Evolutionary conservation across 2,329 filamentous ascomycete genomes (phyloP), one percentile per base, ranked within the genome.

Genomic region (Aspergillus cejpii): DNA sequence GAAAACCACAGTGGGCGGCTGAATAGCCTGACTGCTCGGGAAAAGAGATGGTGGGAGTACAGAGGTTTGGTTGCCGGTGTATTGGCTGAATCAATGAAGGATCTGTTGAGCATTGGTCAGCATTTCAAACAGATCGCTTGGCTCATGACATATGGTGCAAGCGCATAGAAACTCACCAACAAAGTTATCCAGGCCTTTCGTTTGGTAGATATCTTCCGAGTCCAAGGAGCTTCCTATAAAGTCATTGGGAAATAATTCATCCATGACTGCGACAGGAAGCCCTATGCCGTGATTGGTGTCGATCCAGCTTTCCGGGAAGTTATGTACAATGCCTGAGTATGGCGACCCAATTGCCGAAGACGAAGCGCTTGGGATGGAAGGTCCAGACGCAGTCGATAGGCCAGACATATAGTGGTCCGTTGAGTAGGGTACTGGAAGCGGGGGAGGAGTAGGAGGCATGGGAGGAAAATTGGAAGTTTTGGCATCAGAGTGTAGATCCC

Each of bases 301-400:
- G 52, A 74, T 65, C 79, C 81, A 85, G 48, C 81, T 78, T 37
- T 80, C 72, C 40, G 79, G 74, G 56, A 72, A 71, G 49, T 77
- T 77, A 51, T 76, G 77, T 44, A 76, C 75, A 57, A 78, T 75
- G 51, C 77, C 75, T 1, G 81, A 82, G 56, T 80, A 78, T 20
- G 83, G 83, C 17, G 83, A 86, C 45, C 81, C 81, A 50, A 82
- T 77, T 43, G 78, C 79, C 6, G 83, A 85, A 1, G 82, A 85
- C 5, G 81, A 73, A 3, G 79, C 79, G 50, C 69, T 73, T 50
- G 65, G 67, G 49, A 70, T 62, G 41, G 83, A 85, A 41, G 71
- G 78, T 44, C 67, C 81, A 47, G 79, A 84, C 19, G 74, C 74
- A 48, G 76, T 80, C 49, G 75, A 87, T 50, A 76, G 74, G 59